These are phyloP conservation scores for Striga hermonthica DNA, from an alignment of 305 asterid species.

Conservation along the genomic window DNA sequence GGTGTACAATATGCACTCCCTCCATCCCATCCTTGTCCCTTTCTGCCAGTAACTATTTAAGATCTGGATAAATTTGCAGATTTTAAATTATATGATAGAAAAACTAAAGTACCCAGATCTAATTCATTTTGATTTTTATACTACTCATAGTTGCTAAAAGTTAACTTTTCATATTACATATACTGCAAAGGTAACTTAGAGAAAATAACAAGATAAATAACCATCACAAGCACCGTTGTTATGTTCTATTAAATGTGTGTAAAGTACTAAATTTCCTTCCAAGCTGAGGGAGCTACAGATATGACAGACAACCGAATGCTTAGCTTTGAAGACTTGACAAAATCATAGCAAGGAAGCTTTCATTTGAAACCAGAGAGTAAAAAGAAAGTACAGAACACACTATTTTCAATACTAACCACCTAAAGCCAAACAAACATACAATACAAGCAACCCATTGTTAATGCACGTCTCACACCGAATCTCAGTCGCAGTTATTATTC, in stretches of 20 bases:
- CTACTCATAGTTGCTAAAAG: too few relatives aligned
- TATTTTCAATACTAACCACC: constrained; percentile 17
- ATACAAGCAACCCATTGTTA: constrained; percentile 3
- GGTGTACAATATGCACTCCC: too few relatives aligned
- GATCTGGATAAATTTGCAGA: too few relatives aligned
- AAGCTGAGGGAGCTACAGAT: neutral
- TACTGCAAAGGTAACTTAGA: neutral
- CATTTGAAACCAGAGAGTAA: constrained; percentile 22
- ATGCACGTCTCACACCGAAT: constrained; percentile 24
- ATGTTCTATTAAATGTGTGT: too few relatives aligned
- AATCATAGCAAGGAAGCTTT: constrained; percentile 32
- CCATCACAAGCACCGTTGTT: neutral
- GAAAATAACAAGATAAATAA: neutral
- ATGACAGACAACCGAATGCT: constrained; percentile 26
- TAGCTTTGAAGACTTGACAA: constrained; percentile 38
- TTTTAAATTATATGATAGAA: too few relatives aligned
- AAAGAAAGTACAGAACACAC: constrained; percentile 24
- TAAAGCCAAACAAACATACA: neutral
- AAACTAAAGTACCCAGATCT: too few relatives aligned
- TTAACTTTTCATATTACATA: too few relatives aligned
- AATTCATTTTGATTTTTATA: too few relatives aligned
- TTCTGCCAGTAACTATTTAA: too few relatives aligned
- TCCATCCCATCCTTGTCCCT: too few relatives aligned
- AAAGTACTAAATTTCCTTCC: too few relatives aligned
- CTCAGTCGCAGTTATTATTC: constrained; percentile 24